Percentiles rank a stretch among this genome's conserved stretches.
These are phyloP conservation scores for Tolypocladium tropicale DNA, from an alignment of 2,329 filamentous ascomycete genomes.

Conservation along the genomic window DNA sequence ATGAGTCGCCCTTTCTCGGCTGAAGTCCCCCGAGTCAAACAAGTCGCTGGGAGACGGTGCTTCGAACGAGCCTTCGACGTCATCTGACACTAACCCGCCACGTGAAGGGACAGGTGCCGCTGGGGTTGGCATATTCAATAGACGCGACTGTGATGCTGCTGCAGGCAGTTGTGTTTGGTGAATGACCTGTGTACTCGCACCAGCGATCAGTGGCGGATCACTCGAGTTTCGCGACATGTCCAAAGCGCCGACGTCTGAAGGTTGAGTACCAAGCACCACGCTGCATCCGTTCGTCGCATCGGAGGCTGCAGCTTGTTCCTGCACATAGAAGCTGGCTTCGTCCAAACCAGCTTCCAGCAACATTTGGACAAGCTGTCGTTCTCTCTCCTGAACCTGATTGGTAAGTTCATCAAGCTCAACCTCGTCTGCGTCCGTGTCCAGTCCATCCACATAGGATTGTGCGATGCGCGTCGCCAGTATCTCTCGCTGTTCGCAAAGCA, in stretches of 20 bases:
- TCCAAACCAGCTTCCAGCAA: constrained; percentile 37
- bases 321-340: constrained; percentile 12
- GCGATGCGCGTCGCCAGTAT: constrained; percentile 34
- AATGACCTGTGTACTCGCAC: constrained; percentile 35
- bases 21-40: constrained; percentile 1
- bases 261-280: constrained; percentile 36
- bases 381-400: constrained; percentile 31
- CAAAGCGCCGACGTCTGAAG: constrained; percentile 15
- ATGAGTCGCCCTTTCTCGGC: background rate
- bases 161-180: constrained; percentile 38
- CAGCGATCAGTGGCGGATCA: constrained; percentile 18
- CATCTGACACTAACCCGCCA: constrained; percentile 14
- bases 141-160: constrained; percentile 10
- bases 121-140: constrained; percentile 12
- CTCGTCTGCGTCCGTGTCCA: constrained; percentile 43
- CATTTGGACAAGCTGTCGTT: constrained; percentile 27
- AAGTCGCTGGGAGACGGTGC: constrained; percentile 16
- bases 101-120: constrained; percentile 8
- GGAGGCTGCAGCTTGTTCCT: background rate
- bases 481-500: constrained; percentile 33
- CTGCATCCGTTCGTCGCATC: constrained; percentile 7
- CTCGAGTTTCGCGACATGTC: constrained; percentile 22
- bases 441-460: constrained; percentile 37
- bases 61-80: constrained; percentile 9
- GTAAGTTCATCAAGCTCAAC: constrained; percentile 36